Evolutionary conservation across 768 basidiomycete genomes (phyloP).

Genomic region (Rhodosporidiobolus sp.): DNA sequence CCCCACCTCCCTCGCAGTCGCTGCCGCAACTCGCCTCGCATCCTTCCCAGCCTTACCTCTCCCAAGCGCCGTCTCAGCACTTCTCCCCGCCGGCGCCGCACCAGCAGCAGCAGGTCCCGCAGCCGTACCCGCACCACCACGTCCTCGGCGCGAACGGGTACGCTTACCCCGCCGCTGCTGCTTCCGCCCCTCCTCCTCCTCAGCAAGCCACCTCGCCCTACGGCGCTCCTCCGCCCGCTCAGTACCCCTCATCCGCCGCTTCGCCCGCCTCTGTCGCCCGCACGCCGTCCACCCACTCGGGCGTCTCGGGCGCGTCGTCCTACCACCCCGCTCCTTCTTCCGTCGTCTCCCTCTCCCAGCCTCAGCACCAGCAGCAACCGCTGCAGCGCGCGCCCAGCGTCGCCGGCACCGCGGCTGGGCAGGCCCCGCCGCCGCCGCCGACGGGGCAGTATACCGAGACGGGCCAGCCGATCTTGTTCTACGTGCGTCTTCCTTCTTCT

Average conservation of each 20-base stretch:
- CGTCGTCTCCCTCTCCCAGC: slow-evolving; percentile 10
- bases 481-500: slow-evolving; percentile 49
- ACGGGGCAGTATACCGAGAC: slow-evolving; percentile 77
- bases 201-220: slow-evolving; percentile 36
- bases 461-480: slow-evolving; percentile 78
- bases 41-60: neutral
- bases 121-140: slow-evolving; percentile 23
- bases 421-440: slow-evolving; percentile 38
- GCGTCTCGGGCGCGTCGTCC: slow-evolving; percentile 17
- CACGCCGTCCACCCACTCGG: slow-evolving; percentile 16
- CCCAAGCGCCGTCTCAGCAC: slow-evolving; percentile 19
- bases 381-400: slow-evolving; percentile 42
- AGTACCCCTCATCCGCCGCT: neutral
- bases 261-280: neutral
- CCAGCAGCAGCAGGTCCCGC: slow-evolving; percentile 30
- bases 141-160: neutral
- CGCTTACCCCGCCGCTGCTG: neutral
- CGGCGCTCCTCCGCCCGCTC: slow-evolving; percentile 3
- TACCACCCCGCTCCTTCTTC: slow-evolving; percentile 38
- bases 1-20: slow-evolving; percentile 1
- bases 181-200: slow-evolving; percentile 25
- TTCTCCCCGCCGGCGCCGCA: slow-evolving; percentile 14
- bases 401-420: slow-evolving; percentile 37
- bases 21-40: slow-evolving; percentile 8
- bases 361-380: neutral